Percentiles rank a stretch among this genome's conserved stretches.
These are phyloP conservation scores for Mrakia hoshinonis DNA, from an alignment of 768 basidiomycete species.

Conservation along the genomic window DNA sequence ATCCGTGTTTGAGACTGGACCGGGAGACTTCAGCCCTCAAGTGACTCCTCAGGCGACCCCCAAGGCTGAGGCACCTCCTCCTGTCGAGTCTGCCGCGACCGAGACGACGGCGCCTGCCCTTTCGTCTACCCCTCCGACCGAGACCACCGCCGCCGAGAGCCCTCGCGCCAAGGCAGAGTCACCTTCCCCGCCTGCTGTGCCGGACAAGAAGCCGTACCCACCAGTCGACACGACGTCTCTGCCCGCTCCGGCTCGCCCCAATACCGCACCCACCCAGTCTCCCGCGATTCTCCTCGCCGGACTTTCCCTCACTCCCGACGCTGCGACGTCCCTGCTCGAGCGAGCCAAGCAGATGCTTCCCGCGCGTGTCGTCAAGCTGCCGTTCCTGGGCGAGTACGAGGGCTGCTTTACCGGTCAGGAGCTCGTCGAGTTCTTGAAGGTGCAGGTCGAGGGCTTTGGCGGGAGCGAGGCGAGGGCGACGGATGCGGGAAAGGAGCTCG, in stretches of 20 bases:
- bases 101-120: not conserved
- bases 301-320: constrained; percentile 5
- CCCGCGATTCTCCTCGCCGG: constrained; percentile 23
- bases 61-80: not conserved
- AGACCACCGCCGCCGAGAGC: not conserved
- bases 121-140: too few relatives aligned
- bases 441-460: constrained; percentile 16
- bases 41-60: constrained; percentile 1
- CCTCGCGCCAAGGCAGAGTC: too few relatives aligned
- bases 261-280: not conserved
- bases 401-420: constrained; percentile 24
- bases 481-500: constrained; percentile 22
- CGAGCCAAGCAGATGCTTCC: constrained; percentile 5
- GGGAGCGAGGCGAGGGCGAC: constrained; percentile 9
- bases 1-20: not conserved
- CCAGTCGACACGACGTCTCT: constrained; percentile 6
- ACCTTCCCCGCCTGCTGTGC: not conserved
- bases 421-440: constrained; percentile 14
- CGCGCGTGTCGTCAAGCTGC: constrained; percentile 8
- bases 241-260: not conserved
- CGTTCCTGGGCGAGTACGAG: constrained; percentile 24
- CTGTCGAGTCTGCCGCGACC: not conserved
- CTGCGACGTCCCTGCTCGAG: constrained; percentile 6
- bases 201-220: constrained; percentile 8
- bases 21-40: not conserved